Base-by-base conservation (phyloP, 805 yeast species). In the Kazachstania africana region DNA sequence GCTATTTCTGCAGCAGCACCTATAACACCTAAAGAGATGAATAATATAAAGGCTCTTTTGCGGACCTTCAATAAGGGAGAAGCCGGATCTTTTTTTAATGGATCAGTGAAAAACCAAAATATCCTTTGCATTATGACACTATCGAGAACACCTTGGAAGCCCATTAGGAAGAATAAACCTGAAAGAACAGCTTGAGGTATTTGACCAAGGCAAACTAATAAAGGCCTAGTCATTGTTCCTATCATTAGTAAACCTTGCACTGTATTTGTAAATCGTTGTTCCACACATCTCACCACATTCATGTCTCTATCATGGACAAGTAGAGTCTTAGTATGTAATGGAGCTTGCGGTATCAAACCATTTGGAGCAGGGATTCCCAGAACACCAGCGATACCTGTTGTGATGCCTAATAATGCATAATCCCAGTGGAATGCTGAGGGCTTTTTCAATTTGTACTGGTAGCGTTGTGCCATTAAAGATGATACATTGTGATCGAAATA, bases 331-430 rank as follows among this genome's bases (percentile, higher is more conserved):
- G 97, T 85, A 45, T 88, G 98, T 22, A 91, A 51, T 2, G 97
- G 97, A 0, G 98, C 97, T 54, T 88, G 98, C 1, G 98, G 98
- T 27, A 88, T 88, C 20, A 88, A 63, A 0, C 98, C 98, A 56
- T 91, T 91, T 0, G 97, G 97, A 2, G 96, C 85, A 0, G 97
- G 98, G 2, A 91, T 66, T 0, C 97, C 98, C 8, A 88, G 48
- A 1, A 88, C 55, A 0, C 97, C 97, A 3, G 94, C 66, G 1
- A 88, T 54, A 0, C 94, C 93, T 0, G 97, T 91, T 4, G 87
- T 78, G 6, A 83, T 50, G 0, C 97, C 97, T 22, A 88, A 61
- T 16, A 91, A 57, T 25, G 79, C 68, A 47, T 87, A 80, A 56
- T 88, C 98, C 75, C 84, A 91, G 57, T 91, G 97, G 55, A 91